Evolutionary conservation across 2,329 filamentous ascomycete species (phyloP).

Genomic region (Cladosporium colombiae): DNA sequence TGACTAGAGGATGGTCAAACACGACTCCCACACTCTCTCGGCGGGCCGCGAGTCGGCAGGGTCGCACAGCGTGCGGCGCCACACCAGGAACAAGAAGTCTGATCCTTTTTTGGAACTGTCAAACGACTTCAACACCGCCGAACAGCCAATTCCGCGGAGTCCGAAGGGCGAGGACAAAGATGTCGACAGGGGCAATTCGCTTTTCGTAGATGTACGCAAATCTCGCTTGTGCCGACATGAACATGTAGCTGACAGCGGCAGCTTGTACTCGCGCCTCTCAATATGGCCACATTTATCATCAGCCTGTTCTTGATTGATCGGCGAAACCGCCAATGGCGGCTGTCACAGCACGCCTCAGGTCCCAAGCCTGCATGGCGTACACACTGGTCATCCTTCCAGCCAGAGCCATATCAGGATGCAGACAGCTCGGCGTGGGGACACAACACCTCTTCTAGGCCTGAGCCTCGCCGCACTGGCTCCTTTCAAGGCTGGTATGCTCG

Average conservation of each 20-base stretch:
- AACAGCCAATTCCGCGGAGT: constrained; percentile 27
- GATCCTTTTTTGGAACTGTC: constrained; percentile 34
- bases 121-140: constrained; percentile 30
- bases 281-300: constrained; percentile 65
- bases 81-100: constrained; percentile 30
- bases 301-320: constrained; percentile 66
- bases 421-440: constrained; percentile 32
- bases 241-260: constrained; percentile 24
- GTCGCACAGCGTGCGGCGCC: constrained; percentile 18
- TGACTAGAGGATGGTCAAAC: not conserved
- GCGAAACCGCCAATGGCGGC: constrained; percentile 54
- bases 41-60: constrained; percentile 1
- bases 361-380: constrained; percentile 40
- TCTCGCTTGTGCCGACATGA: constrained; percentile 13
- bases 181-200: constrained; percentile 12
- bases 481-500: constrained; percentile 40
- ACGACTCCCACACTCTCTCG: not conserved
- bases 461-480: not conserved
- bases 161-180: constrained; percentile 20
- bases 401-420: constrained; percentile 48
- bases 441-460: not conserved
- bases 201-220: constrained; percentile 25
- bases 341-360: constrained; percentile 37
- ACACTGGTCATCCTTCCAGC: constrained; percentile 38
- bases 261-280: constrained; percentile 61